A percentile compares a stretch with the other conserved stretches of the same genome.
Conservation (phyloP, 2,329 filamentous ascomycete genomes). For the Trichophyton benhamiae region DNA sequence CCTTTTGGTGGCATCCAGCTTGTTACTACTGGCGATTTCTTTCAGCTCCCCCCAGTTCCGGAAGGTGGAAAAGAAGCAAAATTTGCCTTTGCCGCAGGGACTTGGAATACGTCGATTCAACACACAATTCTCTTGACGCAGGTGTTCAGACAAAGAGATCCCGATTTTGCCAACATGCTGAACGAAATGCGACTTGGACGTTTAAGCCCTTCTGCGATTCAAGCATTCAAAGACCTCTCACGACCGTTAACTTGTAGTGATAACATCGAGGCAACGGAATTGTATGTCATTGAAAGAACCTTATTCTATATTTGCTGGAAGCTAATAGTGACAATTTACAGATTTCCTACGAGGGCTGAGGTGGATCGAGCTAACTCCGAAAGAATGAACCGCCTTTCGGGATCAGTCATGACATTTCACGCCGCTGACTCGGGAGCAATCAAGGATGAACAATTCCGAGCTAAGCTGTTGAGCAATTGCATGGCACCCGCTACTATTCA, state of each 20-base stretch:
- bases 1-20: constrained; percentile 95
- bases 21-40: constrained; percentile 93
- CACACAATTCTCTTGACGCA: constrained; percentile 93
- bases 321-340: constrained; percentile 19
- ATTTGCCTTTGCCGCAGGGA: constrained; percentile 85
- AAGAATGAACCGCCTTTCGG: constrained; percentile 60
- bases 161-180: constrained; percentile 81
- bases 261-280: constrained; percentile 68
- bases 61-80: constrained; percentile 62
- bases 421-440: constrained; percentile 61
- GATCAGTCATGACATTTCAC: constrained; percentile 55
- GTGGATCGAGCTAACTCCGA: constrained; percentile 75
- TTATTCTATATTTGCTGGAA: background rate
- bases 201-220: constrained; percentile 62
- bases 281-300: constrained; percentile 37
- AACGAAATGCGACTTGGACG: constrained; percentile 93
- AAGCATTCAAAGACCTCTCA: constrained; percentile 60
- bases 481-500: constrained; percentile 77
- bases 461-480: constrained; percentile 73
- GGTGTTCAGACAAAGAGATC: constrained; percentile 90
- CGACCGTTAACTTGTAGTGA: constrained; percentile 62
- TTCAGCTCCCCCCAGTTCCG: constrained; percentile 88
- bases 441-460: constrained; percentile 53
- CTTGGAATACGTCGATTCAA: constrained; percentile 85
- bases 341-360: constrained; percentile 78